Base-by-base conservation (phyloP, 495 filamentous ascomycete genomes). In the Lophiotrema nucula region DNA sequence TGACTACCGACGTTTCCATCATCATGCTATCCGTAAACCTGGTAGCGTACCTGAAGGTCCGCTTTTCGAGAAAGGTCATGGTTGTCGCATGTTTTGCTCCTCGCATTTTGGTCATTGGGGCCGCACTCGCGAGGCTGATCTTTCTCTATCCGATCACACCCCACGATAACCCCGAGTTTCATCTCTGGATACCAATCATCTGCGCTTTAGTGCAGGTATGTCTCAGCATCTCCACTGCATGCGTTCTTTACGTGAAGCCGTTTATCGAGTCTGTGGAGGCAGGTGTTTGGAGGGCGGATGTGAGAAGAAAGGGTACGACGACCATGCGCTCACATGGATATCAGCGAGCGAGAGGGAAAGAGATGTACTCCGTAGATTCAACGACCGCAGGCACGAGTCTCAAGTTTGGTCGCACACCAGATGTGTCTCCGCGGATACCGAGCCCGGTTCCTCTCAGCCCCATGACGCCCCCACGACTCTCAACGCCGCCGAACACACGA, bases 1-100 rank as follows among this genome's bases (percentile, higher is more conserved):
- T 63, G 60, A 63, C 60, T 10, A 52, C 53, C 27, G 60, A 63
- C 13, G 60, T 63, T 39, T 52, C 46, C 21, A 53, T 63, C 42
- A 58, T 63, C 53, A 63, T 63, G 60, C 53, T 63, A 47, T 46
- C 53, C n/a, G 60, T 63, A 1, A 63, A 63, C 48, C 53, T 63
- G n/a, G 60, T 58, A 25, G 47, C 47, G 12, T 63, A 63, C 31
- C 41, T 57, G 22, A 37, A 48, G 27, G 48, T 57, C 46, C 21
- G 27, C 8, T 27, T 62, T 22, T 57, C 53, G 0, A 26, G 33
- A 19, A 63, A 63, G 24, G 10, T 57, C n/a, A 27, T 25, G 8
- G 47, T 63, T 8, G 60, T 63, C 19, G 60, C 60, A 3, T 63
- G 60, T 41, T 63, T 63, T 37, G 60, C 60, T 16, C 60, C 60